These are phyloP conservation scores for Jasminum sambac DNA, from an alignment of 257 asterid species.

Conservation along the genomic window DNA sequence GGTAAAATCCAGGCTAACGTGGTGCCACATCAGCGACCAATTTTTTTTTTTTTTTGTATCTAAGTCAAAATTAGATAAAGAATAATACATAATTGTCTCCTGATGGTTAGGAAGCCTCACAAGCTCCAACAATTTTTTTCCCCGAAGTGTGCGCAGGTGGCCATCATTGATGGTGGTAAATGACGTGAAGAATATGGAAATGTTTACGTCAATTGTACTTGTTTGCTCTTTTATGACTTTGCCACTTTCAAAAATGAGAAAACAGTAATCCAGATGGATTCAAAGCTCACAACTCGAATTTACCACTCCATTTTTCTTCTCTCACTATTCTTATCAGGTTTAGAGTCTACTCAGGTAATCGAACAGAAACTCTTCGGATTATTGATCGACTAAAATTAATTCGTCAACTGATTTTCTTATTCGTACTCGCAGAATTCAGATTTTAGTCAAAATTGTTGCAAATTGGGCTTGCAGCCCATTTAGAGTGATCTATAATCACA, in stretches of 20 bases:
- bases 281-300: conserved; percentile 7
- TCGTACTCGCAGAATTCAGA: neutral
- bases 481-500: no score
- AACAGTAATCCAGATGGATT: conserved; percentile 20
- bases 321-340: conserved; percentile 29
- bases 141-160: no score
- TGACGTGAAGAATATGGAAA: neutral
- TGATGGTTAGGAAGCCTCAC: no score
- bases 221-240: neutral
- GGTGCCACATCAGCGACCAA: no score
- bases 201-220: neutral
- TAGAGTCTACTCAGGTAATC: conserved; percentile 41
- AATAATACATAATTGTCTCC: no score
- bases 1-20: no score
- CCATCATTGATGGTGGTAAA: no score
- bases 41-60: no score
- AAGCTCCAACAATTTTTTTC: no score
- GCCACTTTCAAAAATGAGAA: neutral
- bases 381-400: conserved; percentile 4
- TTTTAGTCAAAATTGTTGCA: neutral
- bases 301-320: conserved; percentile 12
- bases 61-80: no score
- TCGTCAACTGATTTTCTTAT: neutral
- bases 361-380: neutral
- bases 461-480: no score